Evolutionary conservation across 2,329 filamentous ascomycete species (phyloP).

Genomic region (Xylariaceae sp.): DNA sequence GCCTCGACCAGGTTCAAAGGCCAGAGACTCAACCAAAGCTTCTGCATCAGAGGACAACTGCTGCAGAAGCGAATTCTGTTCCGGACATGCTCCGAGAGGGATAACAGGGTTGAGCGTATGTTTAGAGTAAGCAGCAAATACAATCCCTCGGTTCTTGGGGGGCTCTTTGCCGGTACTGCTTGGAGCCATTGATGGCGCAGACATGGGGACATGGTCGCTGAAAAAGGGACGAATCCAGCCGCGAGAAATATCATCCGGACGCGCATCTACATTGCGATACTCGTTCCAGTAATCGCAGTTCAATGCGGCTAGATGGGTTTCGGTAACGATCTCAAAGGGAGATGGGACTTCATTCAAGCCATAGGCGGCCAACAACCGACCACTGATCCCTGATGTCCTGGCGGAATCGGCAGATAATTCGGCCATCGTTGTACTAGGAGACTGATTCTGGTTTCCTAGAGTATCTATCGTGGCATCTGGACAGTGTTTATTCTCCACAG

Average conservation of each 20-base stretch:
- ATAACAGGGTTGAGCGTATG: conserved; percentile 10
- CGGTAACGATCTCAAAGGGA: conserved; percentile 21
- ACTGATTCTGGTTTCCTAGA: background rate
- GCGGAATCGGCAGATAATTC: background rate
- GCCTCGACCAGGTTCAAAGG: background rate
- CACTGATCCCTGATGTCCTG: conserved; percentile 9
- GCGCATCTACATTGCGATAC: conserved; percentile 19
- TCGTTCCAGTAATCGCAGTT: conserved; percentile 20
- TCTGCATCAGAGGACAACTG: conserved; percentile 17
- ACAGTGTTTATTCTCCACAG: conserved; percentile 29
- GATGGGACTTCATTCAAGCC: conserved; percentile 19
- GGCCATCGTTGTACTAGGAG: background rate
- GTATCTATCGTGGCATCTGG: conserved; percentile 14
- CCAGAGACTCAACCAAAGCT: conserved; percentile 14
- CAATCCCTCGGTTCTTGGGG: conserved; percentile 18
- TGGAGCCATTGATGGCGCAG: background rate
- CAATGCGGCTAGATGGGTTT: conserved; percentile 19
- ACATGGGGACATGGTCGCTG: conserved; percentile 10
- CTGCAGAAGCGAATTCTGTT: conserved; percentile 13
- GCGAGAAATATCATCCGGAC: conserved; percentile 17
- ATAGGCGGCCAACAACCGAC: conserved; percentile 21
- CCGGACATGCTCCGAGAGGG: conserved; percentile 14
- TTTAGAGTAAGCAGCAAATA: conserved; percentile 23
- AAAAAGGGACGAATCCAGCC: conserved; percentile 22
- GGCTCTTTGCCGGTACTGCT: background rate